A percentile compares a stretch with the other conserved stretches of the same genome.
Conservation (phyloP, 2,329 filamentous ascomycete species). For the Pseudocercospora fuligena region DNA sequence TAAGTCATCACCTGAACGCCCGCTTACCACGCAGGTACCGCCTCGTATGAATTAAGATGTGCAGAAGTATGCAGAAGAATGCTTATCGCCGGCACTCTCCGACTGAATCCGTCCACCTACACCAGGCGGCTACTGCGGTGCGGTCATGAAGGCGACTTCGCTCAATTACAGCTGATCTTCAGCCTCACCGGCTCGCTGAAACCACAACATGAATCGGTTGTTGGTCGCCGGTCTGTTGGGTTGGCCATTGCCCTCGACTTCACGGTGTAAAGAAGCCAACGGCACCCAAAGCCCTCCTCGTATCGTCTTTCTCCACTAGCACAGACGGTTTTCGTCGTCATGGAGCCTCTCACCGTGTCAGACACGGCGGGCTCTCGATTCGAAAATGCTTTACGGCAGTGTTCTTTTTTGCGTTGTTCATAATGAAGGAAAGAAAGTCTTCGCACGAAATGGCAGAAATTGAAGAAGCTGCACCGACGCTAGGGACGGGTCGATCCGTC, state of each 20-base stretch:
- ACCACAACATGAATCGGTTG: background rate
- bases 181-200: background rate
- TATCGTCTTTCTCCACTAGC: slow-evolving; percentile 43
- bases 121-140: background rate
- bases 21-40: slow-evolving; percentile 2
- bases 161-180: background rate
- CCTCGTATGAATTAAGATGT: background rate
- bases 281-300: slow-evolving; percentile 46
- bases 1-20: slow-evolving; percentile 2
- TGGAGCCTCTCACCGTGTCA: slow-evolving; percentile 42
- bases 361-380: slow-evolving; percentile 43
- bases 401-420: slow-evolving; percentile 46
- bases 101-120: background rate
- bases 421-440: slow-evolving; percentile 31
- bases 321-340: slow-evolving; percentile 48
- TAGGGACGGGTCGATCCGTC: slow-evolving; percentile 9
- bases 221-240: slow-evolving; percentile 14
- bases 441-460: slow-evolving; percentile 11
- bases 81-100: background rate
- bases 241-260: slow-evolving; percentile 46
- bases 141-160: background rate
- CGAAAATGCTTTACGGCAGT: slow-evolving; percentile 48
- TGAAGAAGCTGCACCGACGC: slow-evolving; percentile 1
- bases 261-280: slow-evolving; percentile 41
- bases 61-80: background rate